Conservation (phyloP, 345 rosid species). For the Draba incana region DNA sequence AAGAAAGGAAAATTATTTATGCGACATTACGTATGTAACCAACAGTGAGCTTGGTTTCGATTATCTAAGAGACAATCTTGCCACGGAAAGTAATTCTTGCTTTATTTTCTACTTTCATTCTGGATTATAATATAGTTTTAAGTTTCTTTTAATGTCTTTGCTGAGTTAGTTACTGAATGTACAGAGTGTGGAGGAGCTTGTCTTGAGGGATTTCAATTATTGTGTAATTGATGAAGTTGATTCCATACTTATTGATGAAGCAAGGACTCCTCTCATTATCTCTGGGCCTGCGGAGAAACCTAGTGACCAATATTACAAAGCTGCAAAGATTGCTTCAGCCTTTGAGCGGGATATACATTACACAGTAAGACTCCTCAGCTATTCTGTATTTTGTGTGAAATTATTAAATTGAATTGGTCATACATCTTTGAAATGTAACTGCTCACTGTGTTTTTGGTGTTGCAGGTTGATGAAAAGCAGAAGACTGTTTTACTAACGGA, state of each 20-base stretch:
- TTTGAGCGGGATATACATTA: conserved; percentile 94
- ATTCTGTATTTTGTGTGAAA: not conserved
- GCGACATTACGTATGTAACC: conserved; percentile 93
- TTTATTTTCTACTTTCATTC: conserved; percentile 40
- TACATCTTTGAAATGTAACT: conserved; percentile 11
- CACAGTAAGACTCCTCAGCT: conserved; percentile 58
- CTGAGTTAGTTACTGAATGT: conserved; percentile 38
- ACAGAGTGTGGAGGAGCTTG: conserved; percentile 96
- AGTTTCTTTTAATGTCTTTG: not conserved
- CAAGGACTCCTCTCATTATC: conserved; percentile 96
- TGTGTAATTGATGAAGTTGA: conserved; percentile 97
- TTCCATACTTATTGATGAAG: conserved; percentile 98
- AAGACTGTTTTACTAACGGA: conserved; percentile 90
- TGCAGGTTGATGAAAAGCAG: conserved; percentile 96
- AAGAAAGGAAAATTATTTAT: conserved; percentile 87
- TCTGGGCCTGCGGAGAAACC: conserved; percentile 98
- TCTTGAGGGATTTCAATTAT: conserved; percentile 86
- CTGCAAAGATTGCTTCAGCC: conserved; percentile 86
- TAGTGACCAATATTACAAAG: conserved; percentile 88
- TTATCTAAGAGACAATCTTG: conserved; percentile 95
- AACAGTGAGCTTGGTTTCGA: conserved; percentile 98
- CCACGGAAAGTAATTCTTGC: conserved; percentile 98
- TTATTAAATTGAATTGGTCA: not conserved
- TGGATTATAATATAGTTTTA: not conserved
- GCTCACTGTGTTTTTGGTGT: conserved; percentile 27